Evolutionary conservation across 805 yeast genomes (phyloP).

Genomic region (Saccharomycopsis sp.): DNA sequence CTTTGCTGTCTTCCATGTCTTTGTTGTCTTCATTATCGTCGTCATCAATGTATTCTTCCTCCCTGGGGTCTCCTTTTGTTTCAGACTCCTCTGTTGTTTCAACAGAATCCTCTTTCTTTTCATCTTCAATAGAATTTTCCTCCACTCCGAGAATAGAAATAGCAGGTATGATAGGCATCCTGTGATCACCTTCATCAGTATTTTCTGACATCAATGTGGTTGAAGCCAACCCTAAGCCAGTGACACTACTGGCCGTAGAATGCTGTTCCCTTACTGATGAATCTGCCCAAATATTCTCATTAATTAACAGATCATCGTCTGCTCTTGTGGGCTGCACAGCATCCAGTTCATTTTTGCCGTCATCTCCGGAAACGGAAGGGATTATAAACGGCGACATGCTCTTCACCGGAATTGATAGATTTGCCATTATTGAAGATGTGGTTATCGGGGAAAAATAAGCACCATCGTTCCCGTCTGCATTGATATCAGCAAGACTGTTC

Average conservation of each 20-base stretch:
- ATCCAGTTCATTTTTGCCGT: neutral
- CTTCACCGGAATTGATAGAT: neutral
- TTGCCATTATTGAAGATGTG: neutral
- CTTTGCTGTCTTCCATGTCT: neutral
- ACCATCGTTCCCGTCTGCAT: neutral
- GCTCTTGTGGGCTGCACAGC: neutral
- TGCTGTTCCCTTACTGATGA: neutral
- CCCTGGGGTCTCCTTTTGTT: no score
- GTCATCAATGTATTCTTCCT: neutral
- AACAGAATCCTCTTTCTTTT: no score
- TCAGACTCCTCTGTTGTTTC: no score
- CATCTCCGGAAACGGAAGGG: neutral
- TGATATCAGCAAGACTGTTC: constrained; percentile 14
- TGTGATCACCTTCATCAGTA: neutral
- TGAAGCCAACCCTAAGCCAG: neutral
- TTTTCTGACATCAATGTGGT: neutral
- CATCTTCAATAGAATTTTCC: no score
- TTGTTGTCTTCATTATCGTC: neutral
- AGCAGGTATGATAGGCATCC: neutral
- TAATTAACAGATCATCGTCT: neutral
- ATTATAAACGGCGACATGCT: neutral
- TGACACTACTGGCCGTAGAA: neutral
- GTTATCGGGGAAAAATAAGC: neutral
- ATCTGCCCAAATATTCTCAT: constrained; percentile 1
- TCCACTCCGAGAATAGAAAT: no score